phyloP scores from a whole-genome alignment of 2,329 filamentous ascomycete genomes.

The Neonectria sp. region DNA sequence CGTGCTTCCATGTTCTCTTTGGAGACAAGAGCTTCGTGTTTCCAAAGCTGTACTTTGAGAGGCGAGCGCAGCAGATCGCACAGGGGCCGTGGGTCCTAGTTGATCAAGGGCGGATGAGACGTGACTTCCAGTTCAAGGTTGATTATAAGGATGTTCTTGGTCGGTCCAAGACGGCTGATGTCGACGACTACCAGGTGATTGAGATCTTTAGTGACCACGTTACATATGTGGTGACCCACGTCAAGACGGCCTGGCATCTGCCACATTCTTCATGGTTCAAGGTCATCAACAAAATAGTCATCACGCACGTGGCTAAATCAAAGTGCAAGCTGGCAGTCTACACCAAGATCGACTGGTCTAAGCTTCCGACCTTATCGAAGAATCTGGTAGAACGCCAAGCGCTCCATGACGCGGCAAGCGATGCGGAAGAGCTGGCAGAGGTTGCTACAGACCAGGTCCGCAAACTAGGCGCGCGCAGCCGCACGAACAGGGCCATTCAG shows the following conservation, averaged over 20 bases:
- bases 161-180: conserved; percentile 70
- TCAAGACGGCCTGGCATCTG: conserved; percentile 83
- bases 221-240: conserved; percentile 75
- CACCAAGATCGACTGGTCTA: conserved; percentile 89
- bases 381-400: conserved; percentile 79
- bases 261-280: conserved; percentile 86
- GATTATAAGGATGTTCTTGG: conserved; percentile 77
- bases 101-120: conserved; percentile 79
- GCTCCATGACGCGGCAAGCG: conserved; percentile 79
- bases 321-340: conserved; percentile 93
- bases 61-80: conserved; percentile 82
- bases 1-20: conserved; percentile 95
- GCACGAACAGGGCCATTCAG: conserved; percentile 83
- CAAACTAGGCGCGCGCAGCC: conserved; percentile 79
- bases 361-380: conserved; percentile 73
- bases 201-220: conserved; percentile 85
- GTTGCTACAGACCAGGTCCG: conserved; percentile 84
- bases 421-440: conserved; percentile 82
- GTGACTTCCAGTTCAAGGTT: conserved; percentile 87
- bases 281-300: conserved; percentile 90
- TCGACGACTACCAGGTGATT: conserved; percentile 88
- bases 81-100: conserved; percentile 87
- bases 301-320: conserved; percentile 93
- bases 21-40: conserved; percentile 97
- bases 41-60: conserved; percentile 89